Percentiles rank a stretch among this genome's conserved stretches.
These are phyloP conservation scores for Candida rishiriensis DNA, from an alignment of 805 yeast genomes.

Conservation along the genomic window DNA sequence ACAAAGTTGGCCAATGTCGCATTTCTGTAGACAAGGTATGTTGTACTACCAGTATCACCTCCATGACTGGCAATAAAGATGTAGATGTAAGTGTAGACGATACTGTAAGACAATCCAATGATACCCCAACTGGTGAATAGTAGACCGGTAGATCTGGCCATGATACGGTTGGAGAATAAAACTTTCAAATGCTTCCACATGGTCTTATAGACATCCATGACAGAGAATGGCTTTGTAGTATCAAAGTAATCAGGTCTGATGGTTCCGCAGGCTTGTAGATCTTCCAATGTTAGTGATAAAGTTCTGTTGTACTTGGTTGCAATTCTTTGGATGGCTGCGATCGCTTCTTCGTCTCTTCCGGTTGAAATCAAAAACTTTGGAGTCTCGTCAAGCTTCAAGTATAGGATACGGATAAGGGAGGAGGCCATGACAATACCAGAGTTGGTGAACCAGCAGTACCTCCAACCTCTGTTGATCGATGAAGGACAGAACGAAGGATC, in stretches of 20 bases:
- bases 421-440: slow-evolving; percentile 48
- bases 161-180: slow-evolving; percentile 41
- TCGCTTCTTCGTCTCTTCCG: slow-evolving; percentile 48
- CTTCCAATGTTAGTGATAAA: slow-evolving; percentile 40
- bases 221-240: slow-evolving; percentile 20
- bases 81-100: slow-evolving; percentile 52
- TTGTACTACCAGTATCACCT: slow-evolving; percentile 37
- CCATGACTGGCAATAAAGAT: slow-evolving; percentile 48
- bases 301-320: slow-evolving; percentile 42
- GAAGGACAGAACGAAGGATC: slow-evolving; percentile 40
- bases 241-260: slow-evolving; percentile 25
- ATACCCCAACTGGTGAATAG: slow-evolving; percentile 50
- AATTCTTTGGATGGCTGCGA: slow-evolving; percentile 38
- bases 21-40: slow-evolving; percentile 42
- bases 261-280: slow-evolving; percentile 41
- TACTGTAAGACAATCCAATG: slow-evolving; percentile 55
- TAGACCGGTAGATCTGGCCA: slow-evolving; percentile 43
- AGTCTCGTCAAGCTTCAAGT: slow-evolving; percentile 45
- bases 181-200: slow-evolving; percentile 37
- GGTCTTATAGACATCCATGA: slow-evolving; percentile 24
- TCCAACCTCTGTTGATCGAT: slow-evolving; percentile 53
- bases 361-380: slow-evolving; percentile 51
- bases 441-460: slow-evolving; percentile 51
- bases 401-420: slow-evolving; percentile 44
- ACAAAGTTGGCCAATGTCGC: slow-evolving; percentile 42